phyloP scores from a whole-genome alignment of 1,284 basidiomycete genomes.

The Afroboletus lepidellus region DNA sequence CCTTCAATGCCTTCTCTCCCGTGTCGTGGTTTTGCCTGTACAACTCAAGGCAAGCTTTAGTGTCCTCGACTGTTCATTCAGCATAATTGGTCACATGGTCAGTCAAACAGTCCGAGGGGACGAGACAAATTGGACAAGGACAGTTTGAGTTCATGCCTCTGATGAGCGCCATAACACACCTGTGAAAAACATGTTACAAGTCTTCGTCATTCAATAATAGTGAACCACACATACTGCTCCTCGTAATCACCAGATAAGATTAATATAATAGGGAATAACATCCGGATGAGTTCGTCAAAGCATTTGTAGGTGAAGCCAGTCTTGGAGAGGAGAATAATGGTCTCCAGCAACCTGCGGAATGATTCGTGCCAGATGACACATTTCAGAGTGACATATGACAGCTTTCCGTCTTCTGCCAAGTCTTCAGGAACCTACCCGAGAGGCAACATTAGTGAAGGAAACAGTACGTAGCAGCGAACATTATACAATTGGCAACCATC shows the following conservation, averaged over 20 bases:
- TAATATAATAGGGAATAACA: not conserved
- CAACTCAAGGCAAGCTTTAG: not conserved
- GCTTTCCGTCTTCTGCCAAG: not conserved
- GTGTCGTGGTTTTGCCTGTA: not conserved
- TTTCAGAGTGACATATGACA: not conserved
- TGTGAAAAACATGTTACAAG: too few species aligned
- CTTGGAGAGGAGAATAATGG: not conserved
- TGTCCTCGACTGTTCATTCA: not conserved
- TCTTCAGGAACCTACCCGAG: not conserved
- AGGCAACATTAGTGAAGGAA: too few species aligned
- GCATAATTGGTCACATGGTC: not conserved
- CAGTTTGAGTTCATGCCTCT: not conserved
- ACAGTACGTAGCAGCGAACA: too few species aligned
- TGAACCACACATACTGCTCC: not conserved
- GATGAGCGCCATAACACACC: not conserved
- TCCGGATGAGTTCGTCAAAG: not conserved
- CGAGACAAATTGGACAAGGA: not conserved
- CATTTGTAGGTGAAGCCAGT: not conserved
- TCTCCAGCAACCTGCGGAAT: not conserved
- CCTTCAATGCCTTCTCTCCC: not conserved
- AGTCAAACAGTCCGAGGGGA: not conserved
- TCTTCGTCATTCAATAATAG: too few species aligned
- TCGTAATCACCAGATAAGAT: not conserved
- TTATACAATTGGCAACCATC: constrained; percentile 47
- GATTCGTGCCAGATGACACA: not conserved